These are phyloP conservation scores for Chrysanthemum makinoi DNA, from an alignment of 129 eudicot genomes.

Conservation along the genomic window DNA sequence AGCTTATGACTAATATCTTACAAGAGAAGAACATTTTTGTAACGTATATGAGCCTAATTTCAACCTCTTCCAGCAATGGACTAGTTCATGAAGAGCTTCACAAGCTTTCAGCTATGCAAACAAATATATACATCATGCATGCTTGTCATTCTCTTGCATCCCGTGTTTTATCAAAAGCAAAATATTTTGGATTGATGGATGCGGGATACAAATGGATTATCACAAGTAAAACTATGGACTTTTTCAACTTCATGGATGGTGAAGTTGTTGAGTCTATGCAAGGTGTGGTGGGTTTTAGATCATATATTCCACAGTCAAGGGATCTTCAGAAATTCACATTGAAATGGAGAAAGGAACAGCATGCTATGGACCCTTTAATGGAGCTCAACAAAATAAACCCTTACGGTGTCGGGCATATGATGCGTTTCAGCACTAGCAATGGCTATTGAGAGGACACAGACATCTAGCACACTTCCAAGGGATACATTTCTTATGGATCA, in stretches of 20 bases:
- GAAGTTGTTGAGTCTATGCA: slow-evolving; percentile 35
- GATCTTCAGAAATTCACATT: slow-evolving; percentile 23
- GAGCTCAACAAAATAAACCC: slow-evolving; percentile 20
- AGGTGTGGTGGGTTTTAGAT: slow-evolving; percentile 42
- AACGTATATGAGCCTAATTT: slow-evolving; percentile 24
- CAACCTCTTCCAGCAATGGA: slow-evolving; percentile 30
- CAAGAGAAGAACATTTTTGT: slow-evolving; percentile 17
- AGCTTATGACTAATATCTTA: slow-evolving; percentile 14
- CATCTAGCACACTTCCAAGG: background rate
- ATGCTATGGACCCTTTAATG: background rate
- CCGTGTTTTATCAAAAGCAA: slow-evolving; percentile 30
- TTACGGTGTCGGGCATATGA: slow-evolving; percentile 52
- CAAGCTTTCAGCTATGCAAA: slow-evolving; percentile 28
- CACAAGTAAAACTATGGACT: slow-evolving; percentile 27
- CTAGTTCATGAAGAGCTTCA: slow-evolving; percentile 33
- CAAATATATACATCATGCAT: slow-evolving; percentile 36
- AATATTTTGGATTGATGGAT: slow-evolving; percentile 44
- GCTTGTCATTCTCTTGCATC: slow-evolving; percentile 39
- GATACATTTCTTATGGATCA: slow-evolving; percentile 30
- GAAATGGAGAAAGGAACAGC: slow-evolving; percentile 30
- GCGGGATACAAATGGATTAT: slow-evolving; percentile 57
- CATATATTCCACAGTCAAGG: slow-evolving; percentile 40
- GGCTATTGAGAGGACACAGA: slow-evolving; percentile 33
- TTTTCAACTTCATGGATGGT: slow-evolving; percentile 27
- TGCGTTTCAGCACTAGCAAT: slow-evolving; percentile 45